Evolutionary conservation across 306 rosid species (phyloP).

Genomic region (Glycyrrhiza uralensis): DNA sequence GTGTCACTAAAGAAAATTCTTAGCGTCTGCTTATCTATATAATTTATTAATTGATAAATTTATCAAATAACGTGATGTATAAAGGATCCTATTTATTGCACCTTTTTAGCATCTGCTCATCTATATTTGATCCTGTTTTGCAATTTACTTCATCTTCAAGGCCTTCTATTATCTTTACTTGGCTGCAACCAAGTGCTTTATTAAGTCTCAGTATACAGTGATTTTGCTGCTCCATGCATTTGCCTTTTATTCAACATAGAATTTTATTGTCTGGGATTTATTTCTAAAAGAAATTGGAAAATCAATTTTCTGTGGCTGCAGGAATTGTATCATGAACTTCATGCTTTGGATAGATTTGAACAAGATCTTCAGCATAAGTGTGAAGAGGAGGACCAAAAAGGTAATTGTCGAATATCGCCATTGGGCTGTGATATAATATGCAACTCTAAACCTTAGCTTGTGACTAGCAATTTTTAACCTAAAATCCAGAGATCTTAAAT

Average conservation of each 20-base stretch:
- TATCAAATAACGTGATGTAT: slow-evolving; percentile 3
- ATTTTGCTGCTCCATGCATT: slow-evolving; percentile 8
- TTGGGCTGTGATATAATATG: slow-evolving; percentile 2
- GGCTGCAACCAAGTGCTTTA: not conserved
- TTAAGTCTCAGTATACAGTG: not conserved
- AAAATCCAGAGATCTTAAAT: not conserved
- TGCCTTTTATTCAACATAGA: slow-evolving; percentile 3
- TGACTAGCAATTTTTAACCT: not conserved
- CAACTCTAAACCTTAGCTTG: not conserved
- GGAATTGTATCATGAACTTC: slow-evolving; percentile 80
- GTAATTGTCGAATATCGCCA: slow-evolving; percentile 27
- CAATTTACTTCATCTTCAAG: slow-evolving; percentile 4
- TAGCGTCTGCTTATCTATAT: not conserved
- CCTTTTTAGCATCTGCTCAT: not conserved
- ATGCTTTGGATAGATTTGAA: slow-evolving; percentile 63
- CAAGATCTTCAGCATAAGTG: slow-evolving; percentile 55
- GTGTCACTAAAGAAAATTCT: slow-evolving; percentile 27
- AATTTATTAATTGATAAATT: not conserved
- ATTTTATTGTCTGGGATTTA: not conserved
- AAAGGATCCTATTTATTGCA: not conserved
- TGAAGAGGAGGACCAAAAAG: slow-evolving; percentile 53
- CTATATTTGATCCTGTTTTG: not conserved
- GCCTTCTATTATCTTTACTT: slow-evolving; percentile 6
- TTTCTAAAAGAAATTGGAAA: not conserved
- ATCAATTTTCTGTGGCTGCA: slow-evolving; percentile 22